phyloP scores from a whole-genome alignment of 2,329 filamentous ascomycete species.

The Cordyceps sp. region DNA sequence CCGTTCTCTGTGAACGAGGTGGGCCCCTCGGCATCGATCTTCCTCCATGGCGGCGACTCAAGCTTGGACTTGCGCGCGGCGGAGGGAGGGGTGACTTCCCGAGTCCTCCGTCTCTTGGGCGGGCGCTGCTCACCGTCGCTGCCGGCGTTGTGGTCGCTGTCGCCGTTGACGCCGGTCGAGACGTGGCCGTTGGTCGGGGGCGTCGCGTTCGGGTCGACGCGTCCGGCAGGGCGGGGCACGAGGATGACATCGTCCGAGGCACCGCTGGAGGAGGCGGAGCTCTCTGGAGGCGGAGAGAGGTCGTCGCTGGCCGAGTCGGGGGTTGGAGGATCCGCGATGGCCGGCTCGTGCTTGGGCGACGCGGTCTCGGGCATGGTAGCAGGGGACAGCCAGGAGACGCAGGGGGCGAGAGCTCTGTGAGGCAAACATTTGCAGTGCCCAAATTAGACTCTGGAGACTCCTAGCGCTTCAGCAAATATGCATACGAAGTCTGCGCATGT shows the following conservation, averaged over 20 bases:
- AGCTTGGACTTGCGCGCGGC: constrained; percentile 27
- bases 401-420: constrained; percentile 35
- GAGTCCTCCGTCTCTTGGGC: constrained; percentile 48
- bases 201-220: constrained; percentile 8
- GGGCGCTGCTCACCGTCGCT: constrained; percentile 32
- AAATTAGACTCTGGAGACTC: constrained; percentile 39
- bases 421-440: constrained; percentile 38
- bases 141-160: constrained; percentile 19
- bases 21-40: constrained; percentile 66
- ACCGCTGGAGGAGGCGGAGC: constrained; percentile 7
- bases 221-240: constrained; percentile 6
- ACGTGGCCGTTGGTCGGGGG: constrained; percentile 10
- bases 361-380: constrained; percentile 44
- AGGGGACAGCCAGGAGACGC: constrained; percentile 23
- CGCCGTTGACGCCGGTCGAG: constrained; percentile 38
- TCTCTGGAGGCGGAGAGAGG: constrained; percentile 5
- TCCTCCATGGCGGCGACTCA: constrained; percentile 88
- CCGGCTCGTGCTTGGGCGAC: constrained; percentile 29
- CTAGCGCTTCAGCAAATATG: constrained; percentile 25
- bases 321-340: constrained; percentile 12
- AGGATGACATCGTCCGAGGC: constrained; percentile 4
- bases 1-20: constrained; percentile 69
- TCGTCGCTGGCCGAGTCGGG: constrained; percentile 10
- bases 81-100: constrained; percentile 24
- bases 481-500: constrained; percentile 36